Base-by-base conservation (phyloP, 2,329 filamentous ascomycete genomes). In the Colletotrichum destructivum region DNA sequence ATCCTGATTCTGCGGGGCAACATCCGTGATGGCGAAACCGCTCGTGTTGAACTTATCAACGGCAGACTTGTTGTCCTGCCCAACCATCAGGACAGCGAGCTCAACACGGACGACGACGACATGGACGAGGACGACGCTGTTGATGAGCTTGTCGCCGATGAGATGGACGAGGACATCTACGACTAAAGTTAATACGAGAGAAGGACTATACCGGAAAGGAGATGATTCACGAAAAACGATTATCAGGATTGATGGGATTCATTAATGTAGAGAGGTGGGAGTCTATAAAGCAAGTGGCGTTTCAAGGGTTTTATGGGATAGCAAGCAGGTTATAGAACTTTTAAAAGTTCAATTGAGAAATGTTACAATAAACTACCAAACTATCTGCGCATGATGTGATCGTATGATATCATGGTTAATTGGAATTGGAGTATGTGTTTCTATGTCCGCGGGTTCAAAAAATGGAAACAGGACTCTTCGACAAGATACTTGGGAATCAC, bases 1-100 rank as follows among this genome's bases (percentile, higher is more conserved):
- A 93, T 99, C 51, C 88, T 98, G 74, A 97, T 99, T 74, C 88
- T 99, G 31, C 90, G 95, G 74, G 94, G 94, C 74, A 91, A 89
- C 66, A 92, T 99, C 80, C 90, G 88, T 76, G 96, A 99, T 75
- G 95, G 95, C 54, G 96, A 99, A 84, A 84, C 82, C 2, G 96
- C 96, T 1, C 87, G 89, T 35, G 94, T 98, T 31, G 91, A 94
- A 56, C 87, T 98, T 72, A 88, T 92, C 40, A 90, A 94, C 74
- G 93, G 94, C 56, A 93, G 94, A 81, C 92, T 98, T 71, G 84
- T 90, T 2, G 94, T 99, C 2, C 79, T 96, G 31, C 87, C 95
- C 8, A 98, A 99, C 81, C 96, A 98, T 81, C 75, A 79, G 0
- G 90, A 91, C 54, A 90, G 88, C 75, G 88, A 90, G 21, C 79